These are phyloP conservation scores for Aspergillus indologenus DNA, from an alignment of 495 filamentous ascomycete species.

Conservation along the genomic window DNA sequence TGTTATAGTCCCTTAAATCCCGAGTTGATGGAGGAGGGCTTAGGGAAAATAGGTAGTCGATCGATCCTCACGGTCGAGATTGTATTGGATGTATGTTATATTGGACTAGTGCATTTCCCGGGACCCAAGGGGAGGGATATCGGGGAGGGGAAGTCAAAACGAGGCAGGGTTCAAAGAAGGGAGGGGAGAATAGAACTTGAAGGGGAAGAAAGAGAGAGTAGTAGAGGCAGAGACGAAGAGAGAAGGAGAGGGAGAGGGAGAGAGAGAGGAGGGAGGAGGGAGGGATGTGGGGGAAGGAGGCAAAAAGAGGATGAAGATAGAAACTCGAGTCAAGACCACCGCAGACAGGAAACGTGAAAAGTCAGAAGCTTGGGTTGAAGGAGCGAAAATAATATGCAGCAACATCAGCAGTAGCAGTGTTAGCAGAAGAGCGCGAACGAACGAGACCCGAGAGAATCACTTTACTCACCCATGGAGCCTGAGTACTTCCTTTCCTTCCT, in stretches of 20 bases:
- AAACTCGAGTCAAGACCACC: slow-evolving; percentile 21
- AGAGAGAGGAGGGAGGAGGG: slow-evolving; percentile 8
- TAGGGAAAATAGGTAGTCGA: background rate
- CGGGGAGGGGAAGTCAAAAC: slow-evolving; percentile 4
- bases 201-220: background rate
- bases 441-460: slow-evolving; percentile 24
- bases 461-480: no score
- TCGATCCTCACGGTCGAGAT: background rate
- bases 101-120: background rate
- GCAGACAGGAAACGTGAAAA: slow-evolving; percentile 16
- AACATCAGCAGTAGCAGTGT: slow-evolving; percentile 20
- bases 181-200: background rate
- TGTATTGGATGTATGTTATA: background rate
- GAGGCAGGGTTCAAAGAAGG: background rate
- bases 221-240: slow-evolving; percentile 5
- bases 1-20: background rate
- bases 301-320: slow-evolving; percentile 13
- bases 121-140: background rate
- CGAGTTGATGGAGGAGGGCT: background rate
- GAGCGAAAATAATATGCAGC: slow-evolving; percentile 15
- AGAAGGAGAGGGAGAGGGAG: slow-evolving; percentile 11
- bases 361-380: slow-evolving; percentile 23
- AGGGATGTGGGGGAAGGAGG: slow-evolving; percentile 9
- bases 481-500: no score
- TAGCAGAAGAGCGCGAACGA: slow-evolving; percentile 16